Evolutionary conservation across 2,329 filamentous ascomycete genomes (phyloP).

Genomic region (Fusarium subtropicale): DNA sequence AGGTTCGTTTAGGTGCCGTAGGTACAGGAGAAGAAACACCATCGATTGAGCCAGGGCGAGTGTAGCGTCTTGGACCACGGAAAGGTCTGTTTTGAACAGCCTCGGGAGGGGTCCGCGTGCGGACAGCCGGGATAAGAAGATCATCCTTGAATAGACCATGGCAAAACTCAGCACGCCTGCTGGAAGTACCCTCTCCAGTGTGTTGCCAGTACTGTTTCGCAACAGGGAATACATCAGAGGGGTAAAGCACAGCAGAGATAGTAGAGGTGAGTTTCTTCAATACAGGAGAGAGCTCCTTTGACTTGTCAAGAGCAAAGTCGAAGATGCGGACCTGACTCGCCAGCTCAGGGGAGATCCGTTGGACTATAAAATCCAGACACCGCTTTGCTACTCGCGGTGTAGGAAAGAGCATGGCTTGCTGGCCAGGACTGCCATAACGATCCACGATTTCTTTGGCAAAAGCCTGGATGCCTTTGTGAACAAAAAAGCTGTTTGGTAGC

Average conservation of each 20-base stretch:
- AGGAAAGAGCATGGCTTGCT: slow-evolving; percentile 86
- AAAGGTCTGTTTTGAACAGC: slow-evolving; percentile 51
- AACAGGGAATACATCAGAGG: slow-evolving; percentile 71
- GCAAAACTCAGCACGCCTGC: slow-evolving; percentile 90
- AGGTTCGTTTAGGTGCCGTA: slow-evolving; percentile 27
- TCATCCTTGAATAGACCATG: slow-evolving; percentile 78
- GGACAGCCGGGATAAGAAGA: slow-evolving; percentile 58
- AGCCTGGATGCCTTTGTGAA: slow-evolving; percentile 83
- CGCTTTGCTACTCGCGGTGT: slow-evolving; percentile 75
- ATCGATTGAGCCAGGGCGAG: slow-evolving; percentile 63
- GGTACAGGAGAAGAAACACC: slow-evolving; percentile 26
- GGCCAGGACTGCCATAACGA: slow-evolving; percentile 69
- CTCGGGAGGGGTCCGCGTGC: slow-evolving; percentile 43
- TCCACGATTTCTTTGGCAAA: slow-evolving; percentile 76
- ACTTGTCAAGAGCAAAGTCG: slow-evolving; percentile 71
- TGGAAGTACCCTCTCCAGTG: slow-evolving; percentile 91
- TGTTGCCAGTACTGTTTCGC: slow-evolving; percentile 99
- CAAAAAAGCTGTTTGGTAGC: slow-evolving; percentile 80
- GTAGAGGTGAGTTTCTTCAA: slow-evolving; percentile 68
- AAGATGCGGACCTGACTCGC: slow-evolving; percentile 64
- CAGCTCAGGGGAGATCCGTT: slow-evolving; percentile 66
- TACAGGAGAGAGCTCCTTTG: slow-evolving; percentile 62
- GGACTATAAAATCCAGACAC: slow-evolving; percentile 78
- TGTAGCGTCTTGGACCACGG: slow-evolving; percentile 86
- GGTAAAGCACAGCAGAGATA: slow-evolving; percentile 78